These are phyloP conservation scores for Didymella pomorum DNA, from an alignment of 2,329 filamentous ascomycete species.

Conservation along the genomic window DNA sequence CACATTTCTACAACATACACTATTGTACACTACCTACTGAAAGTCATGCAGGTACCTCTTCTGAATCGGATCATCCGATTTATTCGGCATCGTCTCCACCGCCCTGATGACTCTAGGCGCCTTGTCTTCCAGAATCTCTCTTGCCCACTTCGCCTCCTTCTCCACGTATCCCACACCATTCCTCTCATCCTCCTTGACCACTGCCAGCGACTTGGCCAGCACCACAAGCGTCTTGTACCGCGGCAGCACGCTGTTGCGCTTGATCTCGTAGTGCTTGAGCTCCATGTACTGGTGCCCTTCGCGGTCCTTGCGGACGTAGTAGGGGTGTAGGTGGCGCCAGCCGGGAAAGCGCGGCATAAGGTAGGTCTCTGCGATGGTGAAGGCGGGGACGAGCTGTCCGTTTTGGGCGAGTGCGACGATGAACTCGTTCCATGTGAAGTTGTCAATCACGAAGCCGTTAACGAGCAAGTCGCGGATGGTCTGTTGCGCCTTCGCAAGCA, in stretches of 20 bases:
- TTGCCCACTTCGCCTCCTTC: slow-evolving; percentile 28
- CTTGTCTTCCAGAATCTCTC: slow-evolving; percentile 43
- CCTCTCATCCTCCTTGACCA: slow-evolving; percentile 47
- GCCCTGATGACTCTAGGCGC: slow-evolving; percentile 53
- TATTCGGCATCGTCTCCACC: slow-evolving; percentile 56
- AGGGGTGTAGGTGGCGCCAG: slow-evolving; percentile 60
- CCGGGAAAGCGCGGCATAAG: slow-evolving; percentile 83
- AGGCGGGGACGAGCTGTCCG: slow-evolving; percentile 70
- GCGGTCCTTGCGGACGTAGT: slow-evolving; percentile 33
- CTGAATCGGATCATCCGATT: slow-evolving; percentile 42
- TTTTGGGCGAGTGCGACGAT: slow-evolving; percentile 72
- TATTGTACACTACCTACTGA: slow-evolving; percentile 4
- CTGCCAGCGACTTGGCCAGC: slow-evolving; percentile 49
- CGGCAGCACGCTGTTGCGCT: slow-evolving; percentile 45
- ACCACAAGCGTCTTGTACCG: slow-evolving; percentile 55
- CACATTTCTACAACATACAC: not conserved
- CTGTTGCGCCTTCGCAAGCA: slow-evolving; percentile 39
- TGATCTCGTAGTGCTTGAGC: slow-evolving; percentile 37
- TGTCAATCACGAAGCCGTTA: slow-evolving; percentile 77
- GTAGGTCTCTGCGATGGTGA: slow-evolving; percentile 74
- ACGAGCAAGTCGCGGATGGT: slow-evolving; percentile 63
- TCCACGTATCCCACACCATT: slow-evolving; percentile 38
- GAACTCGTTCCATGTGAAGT: slow-evolving; percentile 81
- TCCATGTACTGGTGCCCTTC: slow-evolving; percentile 42
- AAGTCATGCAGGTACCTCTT: slow-evolving; percentile 29